Percentiles rank a stretch among this genome's conserved stretches.
Evolutionary conservation across 768 basidiomycete genomes (phyloP).

Genomic region (Boletellus ananiceps): DNA sequence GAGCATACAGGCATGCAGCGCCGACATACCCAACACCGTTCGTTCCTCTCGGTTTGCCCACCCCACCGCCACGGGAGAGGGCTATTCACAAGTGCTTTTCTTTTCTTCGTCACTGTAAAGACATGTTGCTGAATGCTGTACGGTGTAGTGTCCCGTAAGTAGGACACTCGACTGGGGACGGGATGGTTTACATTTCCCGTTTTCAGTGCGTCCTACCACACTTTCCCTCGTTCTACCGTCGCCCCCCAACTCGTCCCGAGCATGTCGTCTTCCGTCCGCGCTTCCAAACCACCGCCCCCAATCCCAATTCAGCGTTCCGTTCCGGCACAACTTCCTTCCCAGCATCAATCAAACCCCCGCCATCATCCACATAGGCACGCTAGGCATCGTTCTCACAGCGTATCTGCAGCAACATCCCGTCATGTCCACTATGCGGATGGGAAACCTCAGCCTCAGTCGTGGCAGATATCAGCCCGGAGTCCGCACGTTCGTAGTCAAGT

Average conservation of each 20-base stretch:
- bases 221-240: slow-evolving; percentile 23
- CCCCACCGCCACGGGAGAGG: slow-evolving; percentile 14
- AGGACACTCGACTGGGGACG: slow-evolving; percentile 4
- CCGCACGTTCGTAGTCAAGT: neutral
- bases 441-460: slow-evolving; percentile 5
- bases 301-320: slow-evolving; percentile 5
- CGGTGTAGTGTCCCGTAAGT: slow-evolving; percentile 25
- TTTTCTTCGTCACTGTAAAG: neutral
- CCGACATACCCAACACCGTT: slow-evolving; percentile 16
- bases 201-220: slow-evolving; percentile 23
- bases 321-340: slow-evolving; percentile 2
- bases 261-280: neutral
- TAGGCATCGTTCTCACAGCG: slow-evolving; percentile 4
- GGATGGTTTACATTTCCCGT: slow-evolving; percentile 11
- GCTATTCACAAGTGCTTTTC: slow-evolving; percentile 19
- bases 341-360: slow-evolving; percentile 2
- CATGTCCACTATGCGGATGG: slow-evolving; percentile 27
- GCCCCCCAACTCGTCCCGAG: neutral
- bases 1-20: slow-evolving; percentile 13
- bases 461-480: slow-evolving; percentile 7
- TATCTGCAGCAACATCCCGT: slow-evolving; percentile 17
- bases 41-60: slow-evolving; percentile 17
- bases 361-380: neutral
- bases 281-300: neutral
- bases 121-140: slow-evolving; percentile 1